Evolutionary conservation across 805 yeast species (phyloP), one percentile per base, ranked within the genome.

Genomic region (Cyberlindnera samutprakarnensis): DNA sequence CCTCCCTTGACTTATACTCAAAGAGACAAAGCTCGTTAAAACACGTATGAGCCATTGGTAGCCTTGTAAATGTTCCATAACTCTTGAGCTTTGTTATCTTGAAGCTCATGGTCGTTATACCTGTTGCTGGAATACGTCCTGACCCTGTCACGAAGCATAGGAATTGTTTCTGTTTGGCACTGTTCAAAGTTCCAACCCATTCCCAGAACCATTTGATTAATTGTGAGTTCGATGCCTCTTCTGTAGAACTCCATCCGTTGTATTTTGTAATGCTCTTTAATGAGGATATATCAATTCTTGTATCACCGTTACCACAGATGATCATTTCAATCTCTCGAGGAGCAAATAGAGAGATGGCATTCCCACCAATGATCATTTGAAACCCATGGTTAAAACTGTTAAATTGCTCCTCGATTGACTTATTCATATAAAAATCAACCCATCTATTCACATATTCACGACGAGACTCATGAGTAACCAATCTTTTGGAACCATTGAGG

Each of bases 41-140:
- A 47, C 98, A 90, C 0, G 97, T 92, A 51, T 90, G 97, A 0
- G 96, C 86, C 12, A 80, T 61, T 0, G 97, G 97, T 13, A 88
- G 57, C 29, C 79, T 61, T 6, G 56, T 32, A 1, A 18, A 24
- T 2, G n/a, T 5, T 5, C 18, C 16, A 20, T 28, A 31, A 2
- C 45, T 54, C 1, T 69, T 70, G 11, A 72, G 34, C 33, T 70
- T 69, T 12, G 79, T 71, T n/a, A 90, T 71, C 38, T 78, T 78
- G 47, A 92, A 78, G 27, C 66, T 65, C 61, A 90, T 59, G 31
- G 81, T 78, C 19, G 82, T 78, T 18, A 86, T 66, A 0, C 98
- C 98, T 0, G 95, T 84, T 0, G 96, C 94, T 1, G 98, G 97
- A 7, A 92, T 66, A 27, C 96, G 62, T 48, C 86, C 95, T 1